Evolutionary conservation across 73 alveolate genomes (phyloP).

Genomic region (Blepharisma stoltei): DNA sequence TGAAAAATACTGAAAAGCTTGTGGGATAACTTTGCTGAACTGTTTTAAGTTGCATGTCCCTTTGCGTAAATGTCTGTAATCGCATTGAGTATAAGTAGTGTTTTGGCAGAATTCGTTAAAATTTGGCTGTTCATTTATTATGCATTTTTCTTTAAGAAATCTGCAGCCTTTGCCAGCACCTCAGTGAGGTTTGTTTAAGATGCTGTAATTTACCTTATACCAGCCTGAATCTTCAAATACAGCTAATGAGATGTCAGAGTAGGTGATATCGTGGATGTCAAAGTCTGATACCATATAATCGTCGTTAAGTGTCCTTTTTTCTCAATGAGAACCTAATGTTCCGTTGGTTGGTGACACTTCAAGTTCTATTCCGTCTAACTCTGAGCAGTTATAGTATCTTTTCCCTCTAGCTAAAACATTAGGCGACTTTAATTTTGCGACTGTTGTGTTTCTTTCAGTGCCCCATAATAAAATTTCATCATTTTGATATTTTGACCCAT

Average conservation of each 20-base stretch:
- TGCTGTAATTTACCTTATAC: constrained; percentile 16
- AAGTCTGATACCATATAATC: constrained; percentile 8
- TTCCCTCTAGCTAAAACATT: background rate
- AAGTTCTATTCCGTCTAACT: constrained; percentile 15
- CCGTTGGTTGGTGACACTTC: background rate
- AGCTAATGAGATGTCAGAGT: constrained; percentile 15
- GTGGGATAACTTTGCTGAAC: background rate
- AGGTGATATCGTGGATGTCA: background rate
- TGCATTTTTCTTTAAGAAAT: background rate
- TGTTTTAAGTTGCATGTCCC: constrained; percentile 7
- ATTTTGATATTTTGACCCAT: background rate
- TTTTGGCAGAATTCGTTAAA: background rate
- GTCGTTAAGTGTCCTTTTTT: constrained; percentile 8
- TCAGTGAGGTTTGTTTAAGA: background rate
- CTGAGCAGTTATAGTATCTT: background rate
- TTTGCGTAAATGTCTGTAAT: background rate
- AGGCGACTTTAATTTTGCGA: background rate
- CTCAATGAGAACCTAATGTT: background rate
- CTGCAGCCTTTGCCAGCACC: constrained; percentile 21
- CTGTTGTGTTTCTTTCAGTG: constrained; percentile 8
- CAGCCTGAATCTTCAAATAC: constrained; percentile 33
- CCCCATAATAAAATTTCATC: background rate
- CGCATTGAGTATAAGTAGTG: background rate
- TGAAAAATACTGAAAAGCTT: constrained; percentile 12
- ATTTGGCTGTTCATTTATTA: background rate